phyloP scores from a whole-genome alignment of 2,329 filamentous ascomycete species.

The Ustulina deusta region DNA sequence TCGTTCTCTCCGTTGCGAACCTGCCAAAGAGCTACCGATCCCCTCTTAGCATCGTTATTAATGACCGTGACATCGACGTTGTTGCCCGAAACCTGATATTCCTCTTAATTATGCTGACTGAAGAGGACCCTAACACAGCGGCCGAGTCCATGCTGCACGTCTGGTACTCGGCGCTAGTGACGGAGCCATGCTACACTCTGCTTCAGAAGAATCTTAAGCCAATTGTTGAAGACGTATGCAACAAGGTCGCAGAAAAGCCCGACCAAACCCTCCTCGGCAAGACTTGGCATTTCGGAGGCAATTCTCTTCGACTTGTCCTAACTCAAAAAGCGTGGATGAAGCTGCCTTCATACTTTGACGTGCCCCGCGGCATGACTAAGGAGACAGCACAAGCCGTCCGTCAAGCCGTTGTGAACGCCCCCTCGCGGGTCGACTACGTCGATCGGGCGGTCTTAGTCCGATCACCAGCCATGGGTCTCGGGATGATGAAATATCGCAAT shows the following conservation, averaged over 20 bases:
- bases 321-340: slow-evolving; percentile 20
- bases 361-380: slow-evolving; percentile 2
- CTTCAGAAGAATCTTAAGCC: slow-evolving; percentile 24
- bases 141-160: slow-evolving; percentile 17
- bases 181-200: slow-evolving; percentile 8
- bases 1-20: slow-evolving; percentile 24
- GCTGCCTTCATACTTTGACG: slow-evolving; percentile 14
- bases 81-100: slow-evolving; percentile 24
- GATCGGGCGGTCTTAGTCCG: background rate
- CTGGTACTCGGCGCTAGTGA: slow-evolving; percentile 27
- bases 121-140: slow-evolving; percentile 13
- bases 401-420: slow-evolving; percentile 8
- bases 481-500: slow-evolving; percentile 13
- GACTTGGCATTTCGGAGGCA: slow-evolving; percentile 21
- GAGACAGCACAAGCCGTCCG: slow-evolving; percentile 9
- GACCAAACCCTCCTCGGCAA: background rate
- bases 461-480: background rate
- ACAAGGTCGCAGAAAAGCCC: background rate
- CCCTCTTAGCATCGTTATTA: slow-evolving; percentile 28
- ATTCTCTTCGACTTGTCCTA: slow-evolving; percentile 14
- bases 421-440: slow-evolving; percentile 13
- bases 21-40: slow-evolving; percentile 24
- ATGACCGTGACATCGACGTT: slow-evolving; percentile 23
- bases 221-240: slow-evolving; percentile 13
- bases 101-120: slow-evolving; percentile 16